Conservation (phyloP, 345 rosid species). For the Ceriops tagal region DNA sequence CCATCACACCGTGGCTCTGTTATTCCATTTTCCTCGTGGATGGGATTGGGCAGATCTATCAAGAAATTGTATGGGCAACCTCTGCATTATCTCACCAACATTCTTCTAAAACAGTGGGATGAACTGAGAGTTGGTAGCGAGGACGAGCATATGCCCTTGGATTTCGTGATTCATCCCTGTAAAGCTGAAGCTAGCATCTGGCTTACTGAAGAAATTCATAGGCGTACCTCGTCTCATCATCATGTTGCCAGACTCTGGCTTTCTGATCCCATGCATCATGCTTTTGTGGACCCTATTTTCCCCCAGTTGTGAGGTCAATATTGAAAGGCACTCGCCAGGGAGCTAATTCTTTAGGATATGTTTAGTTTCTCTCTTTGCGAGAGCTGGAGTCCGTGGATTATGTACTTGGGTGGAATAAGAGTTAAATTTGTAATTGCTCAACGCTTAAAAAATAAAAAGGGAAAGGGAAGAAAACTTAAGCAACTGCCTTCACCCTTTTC, state of each 20-base stretch:
- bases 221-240: constrained; percentile 56
- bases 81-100: constrained; percentile 82
- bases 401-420: neutral
- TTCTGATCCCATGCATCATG: constrained; percentile 53
- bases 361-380: neutral
- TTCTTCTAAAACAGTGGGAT: constrained; percentile 69
- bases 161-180: constrained; percentile 60
- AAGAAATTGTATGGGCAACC: constrained; percentile 77
- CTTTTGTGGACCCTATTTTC: constrained; percentile 56
- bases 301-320: constrained; percentile 29
- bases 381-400: neutral
- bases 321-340: neutral
- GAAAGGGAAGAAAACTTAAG: no score
- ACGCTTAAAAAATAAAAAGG: neutral
- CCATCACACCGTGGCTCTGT: constrained; percentile 65
- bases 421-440: neutral
- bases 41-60: constrained; percentile 67
- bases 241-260: constrained; percentile 66
- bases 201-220: constrained; percentile 82
- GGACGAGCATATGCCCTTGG: constrained; percentile 53
- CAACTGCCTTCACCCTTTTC: no score
- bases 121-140: constrained; percentile 48
- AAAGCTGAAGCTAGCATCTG: constrained; percentile 89
- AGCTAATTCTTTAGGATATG: neutral
- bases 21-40: constrained; percentile 75